These are phyloP conservation scores for Geoglossum cookeanum DNA, from an alignment of 2,329 filamentous ascomycete genomes.

Conservation along the genomic window DNA sequence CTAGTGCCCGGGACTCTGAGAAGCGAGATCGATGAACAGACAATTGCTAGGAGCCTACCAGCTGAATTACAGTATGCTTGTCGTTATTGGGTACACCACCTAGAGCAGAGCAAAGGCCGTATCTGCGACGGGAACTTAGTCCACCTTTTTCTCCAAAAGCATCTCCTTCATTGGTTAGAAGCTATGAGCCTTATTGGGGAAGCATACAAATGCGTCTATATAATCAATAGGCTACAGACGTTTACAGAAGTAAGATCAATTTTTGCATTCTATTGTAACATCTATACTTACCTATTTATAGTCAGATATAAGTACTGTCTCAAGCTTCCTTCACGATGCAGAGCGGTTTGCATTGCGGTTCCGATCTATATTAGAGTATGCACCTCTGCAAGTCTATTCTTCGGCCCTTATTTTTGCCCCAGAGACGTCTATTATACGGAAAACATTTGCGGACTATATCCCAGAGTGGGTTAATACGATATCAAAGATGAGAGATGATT, in stretches of 20 bases:
- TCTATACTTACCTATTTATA: conserved; percentile 2
- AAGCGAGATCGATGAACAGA: conserved; percentile 11
- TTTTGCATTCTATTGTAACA: too few species aligned
- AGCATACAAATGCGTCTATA: too few species aligned
- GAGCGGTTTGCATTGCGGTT: conserved; percentile 15
- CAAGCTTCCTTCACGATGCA: conserved; percentile 14
- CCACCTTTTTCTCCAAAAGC: conserved; percentile 19
- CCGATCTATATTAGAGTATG: conserved; percentile 13
- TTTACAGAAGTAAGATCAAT: too few species aligned
- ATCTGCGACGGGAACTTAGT: conserved; percentile 15
- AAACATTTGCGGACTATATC: conserved; percentile 5
- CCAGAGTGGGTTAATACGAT: conserved; percentile 8
- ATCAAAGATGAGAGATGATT: conserved; percentile 8
- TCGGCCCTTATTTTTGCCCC: too few species aligned
- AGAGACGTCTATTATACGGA: too few species aligned
- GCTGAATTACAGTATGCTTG: too few species aligned
- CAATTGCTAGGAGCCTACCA: too few species aligned
- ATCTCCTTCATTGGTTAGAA: conserved; percentile 28
- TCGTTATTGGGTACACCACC: too few species aligned
- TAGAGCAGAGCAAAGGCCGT: conserved; percentile 12
- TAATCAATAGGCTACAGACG: too few species aligned
- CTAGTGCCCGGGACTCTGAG: conserved; percentile 13
- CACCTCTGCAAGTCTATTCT: conserved; percentile 20
- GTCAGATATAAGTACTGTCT: not conserved
- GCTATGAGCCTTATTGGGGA: too few species aligned